phyloP scores from a whole-genome alignment of 78 protist species.

The Pigoraptor vietnamica region DNA sequence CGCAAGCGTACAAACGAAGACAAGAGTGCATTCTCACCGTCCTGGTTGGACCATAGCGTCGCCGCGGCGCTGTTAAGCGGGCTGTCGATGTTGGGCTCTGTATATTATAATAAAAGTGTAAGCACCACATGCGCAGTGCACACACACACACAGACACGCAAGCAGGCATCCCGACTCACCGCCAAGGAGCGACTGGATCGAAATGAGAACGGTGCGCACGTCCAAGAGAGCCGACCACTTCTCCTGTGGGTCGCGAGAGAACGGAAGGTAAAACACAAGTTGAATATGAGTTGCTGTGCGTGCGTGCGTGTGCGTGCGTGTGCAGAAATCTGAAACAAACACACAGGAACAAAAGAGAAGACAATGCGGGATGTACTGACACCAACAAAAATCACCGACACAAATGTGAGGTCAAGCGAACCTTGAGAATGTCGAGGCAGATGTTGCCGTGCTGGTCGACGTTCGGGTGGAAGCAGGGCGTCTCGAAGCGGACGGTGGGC shows the following conservation, averaged over 20 bases:
- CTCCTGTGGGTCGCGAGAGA: too few species aligned
- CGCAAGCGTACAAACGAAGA: too few species aligned
- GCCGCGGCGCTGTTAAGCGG: slow-evolving; percentile 90
- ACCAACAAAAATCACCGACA: background rate
- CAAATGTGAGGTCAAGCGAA: too few species aligned
- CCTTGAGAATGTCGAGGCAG: slow-evolving; percentile 85
- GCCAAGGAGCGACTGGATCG: slow-evolving; percentile 76
- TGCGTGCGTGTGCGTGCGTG: background rate
- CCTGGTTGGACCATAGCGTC: slow-evolving; percentile 72
- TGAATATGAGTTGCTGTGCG: too few species aligned
- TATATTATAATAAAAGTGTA: too few species aligned
- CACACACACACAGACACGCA: background rate
- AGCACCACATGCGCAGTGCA: background rate
- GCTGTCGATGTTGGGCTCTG: slow-evolving; percentile 88
- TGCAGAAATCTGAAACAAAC: background rate
- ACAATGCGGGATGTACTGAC: background rate
- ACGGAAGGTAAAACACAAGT: too few species aligned
- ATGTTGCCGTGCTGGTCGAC: slow-evolving; percentile 80
- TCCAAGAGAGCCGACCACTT: slow-evolving; percentile 88
- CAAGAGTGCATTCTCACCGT: background rate
- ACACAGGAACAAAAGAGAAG: too few species aligned
- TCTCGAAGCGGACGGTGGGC: slow-evolving; percentile 78
- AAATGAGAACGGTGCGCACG: slow-evolving; percentile 67
- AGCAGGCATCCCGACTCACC: too few species aligned
- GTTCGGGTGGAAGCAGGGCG: slow-evolving; percentile 89